Conservation (phyloP, 2,329 filamentous ascomycete species). For the Fusarium sp. region DNA sequence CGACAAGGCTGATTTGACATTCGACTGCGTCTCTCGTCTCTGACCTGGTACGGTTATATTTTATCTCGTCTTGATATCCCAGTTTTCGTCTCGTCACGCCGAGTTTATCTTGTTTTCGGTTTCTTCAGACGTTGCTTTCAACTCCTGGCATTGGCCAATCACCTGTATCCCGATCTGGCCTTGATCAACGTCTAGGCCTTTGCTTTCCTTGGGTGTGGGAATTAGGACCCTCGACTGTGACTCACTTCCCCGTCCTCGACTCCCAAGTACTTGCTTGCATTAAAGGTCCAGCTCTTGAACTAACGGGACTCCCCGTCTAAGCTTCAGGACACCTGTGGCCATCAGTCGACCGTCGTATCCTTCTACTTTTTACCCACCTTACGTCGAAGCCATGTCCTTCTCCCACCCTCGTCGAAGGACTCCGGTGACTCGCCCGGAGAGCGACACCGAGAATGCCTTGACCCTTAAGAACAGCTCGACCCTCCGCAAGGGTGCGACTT, state of each 20-base stretch:
- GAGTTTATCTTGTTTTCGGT: conserved; percentile 17
- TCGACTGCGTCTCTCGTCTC: conserved; percentile 29
- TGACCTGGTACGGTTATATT: conserved; percentile 42
- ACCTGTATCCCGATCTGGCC: conserved; percentile 32
- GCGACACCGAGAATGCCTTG: conserved; percentile 49
- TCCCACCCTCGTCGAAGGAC: conserved; percentile 61
- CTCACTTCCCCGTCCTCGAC: conserved; percentile 47
- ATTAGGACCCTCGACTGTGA: conserved; percentile 49
- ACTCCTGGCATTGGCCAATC: conserved; percentile 37
- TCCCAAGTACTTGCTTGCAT: conserved; percentile 42
- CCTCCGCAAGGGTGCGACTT: conserved; percentile 78
- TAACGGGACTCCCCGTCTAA: conserved; percentile 47
- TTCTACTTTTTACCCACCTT: conserved; percentile 45
- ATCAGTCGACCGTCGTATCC: conserved; percentile 41
- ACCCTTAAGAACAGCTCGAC: conserved; percentile 54
- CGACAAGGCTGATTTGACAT: conserved; percentile 31
- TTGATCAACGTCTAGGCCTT: conserved; percentile 40
- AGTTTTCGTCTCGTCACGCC: conserved; percentile 16
- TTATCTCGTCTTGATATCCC: conserved; percentile 32
- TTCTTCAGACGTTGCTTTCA: conserved; percentile 23
- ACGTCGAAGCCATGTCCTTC: conserved; percentile 60
- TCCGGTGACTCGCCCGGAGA: conserved; percentile 55
- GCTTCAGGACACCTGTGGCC: conserved; percentile 50
- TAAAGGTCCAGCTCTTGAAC: conserved; percentile 43
- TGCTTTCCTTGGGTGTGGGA: conserved; percentile 41